Conservation (phyloP, 2,329 filamentous ascomycete genomes). For the Aspergillus ochraceus region DNA sequence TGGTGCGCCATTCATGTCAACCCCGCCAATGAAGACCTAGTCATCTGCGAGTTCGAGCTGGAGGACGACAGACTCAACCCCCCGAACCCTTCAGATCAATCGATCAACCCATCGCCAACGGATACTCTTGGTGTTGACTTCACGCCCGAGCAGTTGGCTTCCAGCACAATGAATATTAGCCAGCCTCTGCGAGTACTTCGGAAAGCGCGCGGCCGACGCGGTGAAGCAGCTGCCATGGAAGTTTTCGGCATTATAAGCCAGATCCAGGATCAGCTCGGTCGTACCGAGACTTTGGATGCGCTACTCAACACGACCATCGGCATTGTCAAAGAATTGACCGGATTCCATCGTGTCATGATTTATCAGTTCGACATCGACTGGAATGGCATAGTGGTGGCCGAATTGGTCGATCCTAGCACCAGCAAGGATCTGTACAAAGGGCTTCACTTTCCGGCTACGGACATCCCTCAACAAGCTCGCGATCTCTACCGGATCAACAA, state of each 20-base stretch:
- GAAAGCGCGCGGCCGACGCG: constrained; percentile 71
- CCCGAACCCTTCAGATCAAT: constrained; percentile 19
- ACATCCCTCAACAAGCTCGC: constrained; percentile 84
- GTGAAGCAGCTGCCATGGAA: constrained; percentile 84
- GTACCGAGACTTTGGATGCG: constrained; percentile 65
- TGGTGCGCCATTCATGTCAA: constrained; percentile 88
- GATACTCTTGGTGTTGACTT: constrained; percentile 72
- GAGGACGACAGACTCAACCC: constrained; percentile 71
- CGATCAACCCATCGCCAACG: constrained; percentile 19
- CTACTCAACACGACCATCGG: constrained; percentile 82
- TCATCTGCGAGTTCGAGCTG: constrained; percentile 86
- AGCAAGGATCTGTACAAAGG: constrained; percentile 85
- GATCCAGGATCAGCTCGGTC: constrained; percentile 75
- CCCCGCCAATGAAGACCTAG: constrained; percentile 63
- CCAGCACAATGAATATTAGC: constrained; percentile 74
- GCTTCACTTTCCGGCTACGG: constrained; percentile 79
- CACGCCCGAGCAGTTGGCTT: constrained; percentile 69
- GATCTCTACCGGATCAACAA: constrained; percentile 92
- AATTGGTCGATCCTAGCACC: constrained; percentile 75
- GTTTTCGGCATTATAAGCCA: constrained; percentile 92
- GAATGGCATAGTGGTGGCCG: constrained; percentile 85
- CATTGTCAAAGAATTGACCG: constrained; percentile 84
- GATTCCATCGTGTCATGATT: constrained; percentile 89
- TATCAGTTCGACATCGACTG: constrained; percentile 84
- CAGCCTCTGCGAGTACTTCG: constrained; percentile 75